Evolutionary conservation across 805 yeast genomes (phyloP).

Genomic region (Torulaspora maleeae): DNA sequence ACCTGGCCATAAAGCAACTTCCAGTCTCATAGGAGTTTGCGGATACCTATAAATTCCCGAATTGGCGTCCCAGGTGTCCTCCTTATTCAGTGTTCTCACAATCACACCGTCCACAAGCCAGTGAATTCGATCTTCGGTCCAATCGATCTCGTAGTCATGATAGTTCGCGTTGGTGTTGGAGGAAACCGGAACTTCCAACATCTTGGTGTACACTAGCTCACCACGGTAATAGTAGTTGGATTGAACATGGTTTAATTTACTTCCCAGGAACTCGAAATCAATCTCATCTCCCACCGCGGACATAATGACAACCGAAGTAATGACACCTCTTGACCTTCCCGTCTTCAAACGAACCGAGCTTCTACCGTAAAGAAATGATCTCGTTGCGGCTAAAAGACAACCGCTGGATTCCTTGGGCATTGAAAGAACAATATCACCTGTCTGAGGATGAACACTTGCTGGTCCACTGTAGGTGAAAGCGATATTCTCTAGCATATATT

Average conservation of each 20-base stretch:
- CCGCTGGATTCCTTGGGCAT: slow-evolving; percentile 78
- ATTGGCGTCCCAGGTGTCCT: slow-evolving; percentile 61
- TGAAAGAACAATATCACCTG: slow-evolving; percentile 48
- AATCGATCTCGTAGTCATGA: slow-evolving; percentile 75
- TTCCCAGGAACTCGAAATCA: slow-evolving; percentile 84
- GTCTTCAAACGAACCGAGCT: slow-evolving; percentile 63
- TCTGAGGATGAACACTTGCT: slow-evolving; percentile 44
- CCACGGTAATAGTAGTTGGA: slow-evolving; percentile 81
- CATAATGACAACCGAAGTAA: slow-evolving; percentile 75
- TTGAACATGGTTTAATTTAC: slow-evolving; percentile 60
- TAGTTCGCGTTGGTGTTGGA: slow-evolving; percentile 56
- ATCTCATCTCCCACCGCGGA: slow-evolving; percentile 89
- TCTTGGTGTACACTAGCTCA: slow-evolving; percentile 59
- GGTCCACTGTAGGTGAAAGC: slow-evolving; percentile 61
- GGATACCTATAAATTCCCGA: slow-evolving; percentile 52
- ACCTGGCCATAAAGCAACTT: slow-evolving; percentile 76
- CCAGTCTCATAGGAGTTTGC: slow-evolving; percentile 71
- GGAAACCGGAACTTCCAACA: slow-evolving; percentile 29
- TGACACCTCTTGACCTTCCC: slow-evolving; percentile 72
- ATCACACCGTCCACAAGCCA: slow-evolving; percentile 70
- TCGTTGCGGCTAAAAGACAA: slow-evolving; percentile 70
- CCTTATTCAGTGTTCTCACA: slow-evolving; percentile 58
- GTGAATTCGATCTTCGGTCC: slow-evolving; percentile 64
- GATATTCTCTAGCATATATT: slow-evolving; percentile 55
- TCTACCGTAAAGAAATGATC: slow-evolving; percentile 81